Evolutionary conservation across 2,329 filamentous ascomycete genomes (phyloP), one percentile per base, ranked within the genome.

Genomic region (Aspergillus sp.): DNA sequence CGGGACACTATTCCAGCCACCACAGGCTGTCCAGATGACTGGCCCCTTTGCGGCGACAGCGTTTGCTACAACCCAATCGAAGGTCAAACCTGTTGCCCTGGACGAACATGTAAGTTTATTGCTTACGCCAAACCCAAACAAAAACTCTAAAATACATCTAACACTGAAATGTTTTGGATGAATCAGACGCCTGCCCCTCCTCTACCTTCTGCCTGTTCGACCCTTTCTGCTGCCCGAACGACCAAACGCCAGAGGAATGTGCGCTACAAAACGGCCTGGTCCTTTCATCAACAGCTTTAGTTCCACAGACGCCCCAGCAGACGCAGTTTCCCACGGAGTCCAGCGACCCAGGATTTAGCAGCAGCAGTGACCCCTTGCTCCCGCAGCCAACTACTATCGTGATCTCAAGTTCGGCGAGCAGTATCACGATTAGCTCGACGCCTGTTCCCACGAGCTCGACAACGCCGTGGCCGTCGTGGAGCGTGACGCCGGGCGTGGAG

Each of bases 1-100:
- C 58, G 58, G 3, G 52, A 61, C 51, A 61, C 62, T 27, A 19
- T 58, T 24, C 49, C 61, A 19, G 50, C 41, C 5, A 56, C 49
- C 19, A 54, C 45, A 7, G 61, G 58, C 24, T 62, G 61, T 40
- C 61, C 61, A 12, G 37, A 20, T 17, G 39, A 44, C 47, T 62
- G 58, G 61, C 61, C 53, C 3, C 39, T 51, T 15, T 62, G 61
- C 56, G 61, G 61, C 4, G 56, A 53, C 19, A 62, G 61, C 41
- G 52, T 59, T 56, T 62, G 61, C 55, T 62, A 62, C 34, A 58
- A 59, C 33, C 58, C 61, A 6, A 46, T 33, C 4, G 48, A 51
- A 22, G 61, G 58, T 12, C 42, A 59, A 24, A 57, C 53, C 5
- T 62, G 61, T 30, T 62, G 61, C 34, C 56, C 61, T 3, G 54